Base-by-base conservation (phyloP, 2,329 filamentous ascomycete species). In the Colletotrichum somersetense region DNA sequence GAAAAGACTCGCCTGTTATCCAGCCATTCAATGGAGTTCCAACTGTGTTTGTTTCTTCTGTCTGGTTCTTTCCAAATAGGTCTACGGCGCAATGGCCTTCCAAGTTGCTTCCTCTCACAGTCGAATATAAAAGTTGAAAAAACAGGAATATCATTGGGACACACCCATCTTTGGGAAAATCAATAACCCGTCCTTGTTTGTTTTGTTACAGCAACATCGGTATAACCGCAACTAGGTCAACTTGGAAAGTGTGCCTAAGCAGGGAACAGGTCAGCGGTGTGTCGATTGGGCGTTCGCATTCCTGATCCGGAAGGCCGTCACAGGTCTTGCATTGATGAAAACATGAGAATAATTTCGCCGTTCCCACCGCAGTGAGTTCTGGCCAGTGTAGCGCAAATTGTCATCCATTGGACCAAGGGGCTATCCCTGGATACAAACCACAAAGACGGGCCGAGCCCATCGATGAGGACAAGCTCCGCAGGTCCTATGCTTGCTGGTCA, bases 1-100 rank as follows among this genome's bases (percentile, higher is more conserved):
- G 46, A 66, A 71, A 59, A 46, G 33, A 71, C 71, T 67, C 61
- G 71, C 62, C 71, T 71, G 71, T 73, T 73, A 67, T 56, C 62
- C 67, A 71, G 71, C 67, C 67, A 73, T 23, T 52, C 23, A 52
- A 62, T 46, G 46, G 50, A 62, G n/a, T 16, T 12, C 33, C 20
- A 1, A 26, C 26, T 20, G 46, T 40, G 46, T 5, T 2, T 26
- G 5, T 16, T 5, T 5, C n/a, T 57, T 7, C 2, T 12, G 23
- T 5, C 5, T 16, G 48, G 23, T 26, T 10, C 5, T 30, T 30
- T 52, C 3, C 23, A 2, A 8, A 1, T 16, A 2, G 5, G 6
- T 12, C 12, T 2, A 18, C 5, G 48, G 3, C 11, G 11, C 26
- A 6, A 5, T 50, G 12, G 48, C 5, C 4, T 7, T 26, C 10